Evolutionary conservation across 331 rosid species (phyloP).

Genomic region (Malus hybrid): DNA sequence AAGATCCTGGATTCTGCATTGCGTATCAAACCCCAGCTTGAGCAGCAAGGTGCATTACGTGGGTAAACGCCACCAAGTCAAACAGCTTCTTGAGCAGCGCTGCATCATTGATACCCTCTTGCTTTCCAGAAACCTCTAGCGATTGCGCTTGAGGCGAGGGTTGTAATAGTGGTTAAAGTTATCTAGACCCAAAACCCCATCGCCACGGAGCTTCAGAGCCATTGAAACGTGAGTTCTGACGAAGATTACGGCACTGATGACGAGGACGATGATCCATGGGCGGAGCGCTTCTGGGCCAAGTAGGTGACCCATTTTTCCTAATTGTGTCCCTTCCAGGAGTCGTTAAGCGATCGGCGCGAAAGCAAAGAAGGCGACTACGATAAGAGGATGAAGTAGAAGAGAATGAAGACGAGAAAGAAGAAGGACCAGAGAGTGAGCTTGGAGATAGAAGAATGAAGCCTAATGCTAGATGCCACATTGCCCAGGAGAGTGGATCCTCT

Average conservation of each 20-base stretch:
- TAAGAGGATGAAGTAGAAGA: slow-evolving; percentile 38
- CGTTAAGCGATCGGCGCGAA: slow-evolving; percentile 53
- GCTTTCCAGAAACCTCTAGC: slow-evolving; percentile 57
- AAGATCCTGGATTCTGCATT: slow-evolving; percentile 67
- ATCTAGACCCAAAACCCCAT: slow-evolving; percentile 73
- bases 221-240: slow-evolving; percentile 65
- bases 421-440: slow-evolving; percentile 50
- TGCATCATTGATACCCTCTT: slow-evolving; percentile 60
- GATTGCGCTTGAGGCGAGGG: slow-evolving; percentile 54
- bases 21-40: slow-evolving; percentile 91
- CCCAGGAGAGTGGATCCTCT: too few species aligned
- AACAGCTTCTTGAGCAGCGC: slow-evolving; percentile 61
- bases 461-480: too few species aligned
- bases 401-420: slow-evolving; percentile 48
- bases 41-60: slow-evolving; percentile 84
- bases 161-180: slow-evolving; percentile 76
- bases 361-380: slow-evolving; percentile 27
- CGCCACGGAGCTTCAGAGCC: slow-evolving; percentile 72
- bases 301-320: slow-evolving; percentile 70
- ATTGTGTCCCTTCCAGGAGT: slow-evolving; percentile 59
- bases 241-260: slow-evolving; percentile 79
- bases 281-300: slow-evolving; percentile 34
- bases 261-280: slow-evolving; percentile 47
- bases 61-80: slow-evolving; percentile 75
- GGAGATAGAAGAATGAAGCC: slow-evolving; percentile 39